phyloP scores from a whole-genome alignment of 352 stramenopile genomes.

The Thalassiosira livingstoniorum region DNA sequence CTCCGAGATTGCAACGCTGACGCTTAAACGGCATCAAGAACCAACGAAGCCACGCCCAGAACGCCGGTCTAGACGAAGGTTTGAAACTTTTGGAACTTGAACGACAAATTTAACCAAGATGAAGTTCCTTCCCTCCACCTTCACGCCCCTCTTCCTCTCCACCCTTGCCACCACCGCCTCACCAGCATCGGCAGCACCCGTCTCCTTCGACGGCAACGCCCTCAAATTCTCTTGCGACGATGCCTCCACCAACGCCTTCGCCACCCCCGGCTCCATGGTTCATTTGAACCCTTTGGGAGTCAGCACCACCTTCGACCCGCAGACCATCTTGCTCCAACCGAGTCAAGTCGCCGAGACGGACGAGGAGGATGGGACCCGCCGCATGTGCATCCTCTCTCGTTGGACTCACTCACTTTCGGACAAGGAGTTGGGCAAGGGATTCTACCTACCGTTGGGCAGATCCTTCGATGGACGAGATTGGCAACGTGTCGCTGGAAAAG shows the following conservation, averaged over 20 bases:
- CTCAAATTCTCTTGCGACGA: background rate
- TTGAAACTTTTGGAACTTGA: no score
- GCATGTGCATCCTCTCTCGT: conserved; percentile 19
- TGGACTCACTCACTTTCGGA: conserved; percentile 13
- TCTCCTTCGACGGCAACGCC: conserved; percentile 26
- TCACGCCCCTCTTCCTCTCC: background rate
- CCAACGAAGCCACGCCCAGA: no score
- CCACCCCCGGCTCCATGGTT: background rate
- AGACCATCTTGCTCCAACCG: conserved; percentile 24
- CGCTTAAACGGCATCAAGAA: no score
- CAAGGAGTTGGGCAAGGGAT: background rate
- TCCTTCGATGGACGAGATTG: conserved; percentile 9
- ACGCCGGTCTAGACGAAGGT: no score
- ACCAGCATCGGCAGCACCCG: background rate
- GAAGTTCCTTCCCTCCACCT: background rate
- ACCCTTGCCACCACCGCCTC: background rate
- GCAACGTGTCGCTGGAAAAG: conserved; percentile 16
- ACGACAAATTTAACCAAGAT: no score
- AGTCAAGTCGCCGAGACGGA: background rate
- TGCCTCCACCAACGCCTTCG: background rate
- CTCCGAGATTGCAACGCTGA: no score
- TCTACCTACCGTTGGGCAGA: conserved; percentile 16
- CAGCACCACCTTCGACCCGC: background rate
- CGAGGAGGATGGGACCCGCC: background rate
- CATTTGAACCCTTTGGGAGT: background rate